Base-by-base conservation (phyloP, 441 rosid genomes). In the Croton setiger region DNA sequence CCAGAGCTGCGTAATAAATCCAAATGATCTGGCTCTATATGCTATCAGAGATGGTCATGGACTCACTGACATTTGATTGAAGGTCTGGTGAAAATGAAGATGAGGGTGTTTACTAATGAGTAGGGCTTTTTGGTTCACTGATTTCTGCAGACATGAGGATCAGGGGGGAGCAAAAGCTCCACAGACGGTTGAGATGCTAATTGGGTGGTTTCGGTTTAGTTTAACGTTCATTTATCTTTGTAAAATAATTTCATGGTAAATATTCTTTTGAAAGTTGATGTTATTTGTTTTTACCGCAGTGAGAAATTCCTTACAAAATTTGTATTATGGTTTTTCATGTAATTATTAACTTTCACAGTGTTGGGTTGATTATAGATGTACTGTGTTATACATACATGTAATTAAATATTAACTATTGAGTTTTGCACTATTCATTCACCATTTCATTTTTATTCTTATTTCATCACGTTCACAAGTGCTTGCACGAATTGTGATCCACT, bases 1-100 rank as follows among this genome's bases (percentile, higher is more conserved):
- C 81, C 94, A 0, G 92, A 84, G 80, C 82, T 79, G 72, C 83
- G 80, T 57, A 68, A 70, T 14, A 76, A 72, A 81, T 71, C 77
- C 18, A 73, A 81, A 45, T 84, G 80, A 87, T 61, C 60, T 14
- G 6, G 49, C 10, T 47, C 31, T 55, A 21, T n/a, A 45, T 60
- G n/a, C 48, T 62, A 12, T 65, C 55, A n/a, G n/a, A 37, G 63
- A 71, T 27, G 41, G 57, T 56, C 27, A 0, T 7, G 7, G 4
- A 47, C 18, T 14, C 7, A 33, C 23, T 58, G 64, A 60, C 53
- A n/a, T 69, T 72, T 56, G 23, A 63, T 6, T 23, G n/a, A 71
- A 64, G 57, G 2, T 55, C 27, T n/a, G n/a, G n/a, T n/a, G n/a
- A n/a, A 39, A 20, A 45, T 31, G 62, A 23, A 48, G 68, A 57